Conservation (phyloP, 192 early-diverging fungal genomes). For the Diversispora epigaea region DNA sequence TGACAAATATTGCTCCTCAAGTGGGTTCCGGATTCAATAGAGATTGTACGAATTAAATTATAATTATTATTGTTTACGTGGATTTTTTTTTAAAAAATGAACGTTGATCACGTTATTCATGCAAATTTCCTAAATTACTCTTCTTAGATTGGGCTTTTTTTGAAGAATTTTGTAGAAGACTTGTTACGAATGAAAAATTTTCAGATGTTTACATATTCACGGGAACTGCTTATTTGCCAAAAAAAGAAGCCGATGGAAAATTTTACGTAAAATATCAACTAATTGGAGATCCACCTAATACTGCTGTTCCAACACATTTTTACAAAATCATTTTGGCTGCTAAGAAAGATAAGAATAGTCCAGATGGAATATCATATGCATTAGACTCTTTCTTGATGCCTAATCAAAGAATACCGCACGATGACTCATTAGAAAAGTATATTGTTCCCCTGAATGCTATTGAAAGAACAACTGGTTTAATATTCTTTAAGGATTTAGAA, state of each 20-base stretch:
- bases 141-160: constrained; percentile 79
- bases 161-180: constrained; percentile 74
- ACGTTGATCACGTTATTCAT: neutral
- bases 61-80: no score
- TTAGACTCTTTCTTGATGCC: constrained; percentile 81
- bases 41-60: constrained; percentile 55
- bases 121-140: neutral
- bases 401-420: constrained; percentile 69
- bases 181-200: constrained; percentile 61
- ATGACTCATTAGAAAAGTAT: constrained; percentile 66
- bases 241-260: constrained; percentile 61
- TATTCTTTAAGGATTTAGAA: constrained; percentile 61
- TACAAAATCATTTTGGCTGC: constrained; percentile 85
- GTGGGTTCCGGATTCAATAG: constrained; percentile 88
- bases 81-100: neutral
- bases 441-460: constrained; percentile 73
- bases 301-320: constrained; percentile 91
- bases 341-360: constrained; percentile 46
- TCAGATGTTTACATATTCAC: constrained; percentile 84
- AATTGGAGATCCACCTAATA: constrained; percentile 82
- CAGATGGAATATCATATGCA: constrained; percentile 46
- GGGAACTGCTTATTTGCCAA: constrained; percentile 84
- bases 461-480: constrained; percentile 66
- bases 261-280: constrained; percentile 84
- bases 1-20: constrained; percentile 79